These are phyloP conservation scores for Triangularia verruculosa DNA, from an alignment of 2,329 filamentous ascomycete species.

Conservation along the genomic window DNA sequence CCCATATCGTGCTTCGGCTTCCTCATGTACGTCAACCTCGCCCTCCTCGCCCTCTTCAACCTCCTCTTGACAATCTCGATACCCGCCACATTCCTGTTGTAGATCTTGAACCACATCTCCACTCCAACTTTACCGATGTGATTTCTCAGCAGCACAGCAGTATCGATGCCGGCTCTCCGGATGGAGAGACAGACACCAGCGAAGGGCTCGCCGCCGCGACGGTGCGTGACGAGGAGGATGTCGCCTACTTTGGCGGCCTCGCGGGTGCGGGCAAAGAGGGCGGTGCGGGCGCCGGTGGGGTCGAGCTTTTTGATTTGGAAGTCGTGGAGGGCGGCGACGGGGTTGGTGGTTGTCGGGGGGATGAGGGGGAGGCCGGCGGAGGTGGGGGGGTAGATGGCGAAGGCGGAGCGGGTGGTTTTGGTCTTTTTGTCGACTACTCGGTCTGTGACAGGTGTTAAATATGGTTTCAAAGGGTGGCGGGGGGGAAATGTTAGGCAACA, in stretches of 20 bases:
- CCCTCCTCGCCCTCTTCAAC: conserved; percentile 80
- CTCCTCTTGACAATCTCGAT: conserved; percentile 91
- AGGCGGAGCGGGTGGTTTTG: conserved; percentile 40
- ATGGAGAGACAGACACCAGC: conserved; percentile 86
- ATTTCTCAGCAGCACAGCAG: conserved; percentile 80
- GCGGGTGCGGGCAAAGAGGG: conserved; percentile 70
- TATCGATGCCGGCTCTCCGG: conserved; percentile 83
- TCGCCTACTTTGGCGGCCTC: conserved; percentile 83
- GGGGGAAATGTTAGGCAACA: conserved; percentile 4
- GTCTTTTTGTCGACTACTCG: conserved; percentile 32
- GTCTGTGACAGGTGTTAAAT: conserved; percentile 27
- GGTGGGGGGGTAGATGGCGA: conserved; percentile 44
- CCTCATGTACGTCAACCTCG: conserved; percentile 87
- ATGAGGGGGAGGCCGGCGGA: conserved; percentile 16
- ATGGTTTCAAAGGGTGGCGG: not conserved
- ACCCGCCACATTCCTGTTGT: conserved; percentile 81
- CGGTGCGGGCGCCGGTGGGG: conserved; percentile 75
- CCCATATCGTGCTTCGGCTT: conserved; percentile 84
- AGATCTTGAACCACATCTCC: conserved; percentile 98
- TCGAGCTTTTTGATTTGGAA: conserved; percentile 74
- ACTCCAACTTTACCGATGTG: conserved; percentile 83
- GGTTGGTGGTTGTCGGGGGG: conserved; percentile 40
- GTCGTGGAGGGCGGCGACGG: conserved; percentile 64
- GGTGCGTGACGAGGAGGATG: conserved; percentile 84
- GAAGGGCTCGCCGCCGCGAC: conserved; percentile 78